These are phyloP conservation scores for Termitomyces sp. DNA, from an alignment of 768 basidiomycete species.

Conservation along the genomic window DNA sequence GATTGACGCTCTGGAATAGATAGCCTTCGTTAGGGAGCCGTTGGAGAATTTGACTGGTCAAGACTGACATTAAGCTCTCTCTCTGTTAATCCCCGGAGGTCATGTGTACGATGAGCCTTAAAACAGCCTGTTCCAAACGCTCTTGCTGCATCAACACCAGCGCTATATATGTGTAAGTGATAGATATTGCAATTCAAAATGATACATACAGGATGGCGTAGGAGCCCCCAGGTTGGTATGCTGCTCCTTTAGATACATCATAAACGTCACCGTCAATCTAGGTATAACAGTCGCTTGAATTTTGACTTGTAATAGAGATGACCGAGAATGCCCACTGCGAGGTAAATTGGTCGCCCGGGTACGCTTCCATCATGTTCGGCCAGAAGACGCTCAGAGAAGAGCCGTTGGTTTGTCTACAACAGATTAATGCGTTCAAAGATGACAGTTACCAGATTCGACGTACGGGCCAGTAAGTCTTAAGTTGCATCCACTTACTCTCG, in stretches of 20 bases:
- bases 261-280: conserved; percentile 92
- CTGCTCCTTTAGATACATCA: conserved; percentile 76
- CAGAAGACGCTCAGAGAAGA: conserved; percentile 74
- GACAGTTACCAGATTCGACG: conserved; percentile 15
- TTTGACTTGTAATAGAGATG: not conserved
- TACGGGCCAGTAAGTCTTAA: conserved; percentile 65
- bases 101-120: conserved; percentile 84
- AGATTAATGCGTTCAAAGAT: not conserved
- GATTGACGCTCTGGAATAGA: conserved; percentile 54
- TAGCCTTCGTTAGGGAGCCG: not conserved
- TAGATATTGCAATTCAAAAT: conserved; percentile 9
- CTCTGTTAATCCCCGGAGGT: conserved; percentile 75
- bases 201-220: conserved; percentile 63
- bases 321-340: conserved; percentile 55
- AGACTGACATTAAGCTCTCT: conserved; percentile 62
- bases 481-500: conserved; percentile 54
- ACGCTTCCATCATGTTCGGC: conserved; percentile 68
- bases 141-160: conserved; percentile 85
- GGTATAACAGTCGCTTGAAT: not conserved
- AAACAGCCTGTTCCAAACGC: conserved; percentile 96
- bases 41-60: not conserved
- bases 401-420: conserved; percentile 47
- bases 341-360: conserved; percentile 64
- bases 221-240: conserved; percentile 88
- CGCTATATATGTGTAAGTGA: conserved; percentile 33